A percentile compares a stretch with the other conserved stretches of the same genome.
These are phyloP conservation scores for Solanum gracilifrons DNA, from an alignment of 257 asterid species.

Conservation along the genomic window DNA sequence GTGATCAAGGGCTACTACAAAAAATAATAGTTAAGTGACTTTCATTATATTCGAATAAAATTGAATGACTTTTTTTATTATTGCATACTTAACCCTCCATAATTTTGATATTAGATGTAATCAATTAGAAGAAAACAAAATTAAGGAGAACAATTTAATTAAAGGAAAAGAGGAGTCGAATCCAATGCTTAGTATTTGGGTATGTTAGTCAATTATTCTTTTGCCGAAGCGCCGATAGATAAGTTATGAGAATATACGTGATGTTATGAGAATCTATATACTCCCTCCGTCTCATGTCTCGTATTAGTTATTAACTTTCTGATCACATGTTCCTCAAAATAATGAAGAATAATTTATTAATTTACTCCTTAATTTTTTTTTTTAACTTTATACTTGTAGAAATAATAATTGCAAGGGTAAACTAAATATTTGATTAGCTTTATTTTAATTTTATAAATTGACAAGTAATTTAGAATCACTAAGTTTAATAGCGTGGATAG, in stretches of 20 bases:
- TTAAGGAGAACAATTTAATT: neutral
- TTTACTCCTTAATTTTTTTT: too few relatives aligned
- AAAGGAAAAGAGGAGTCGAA: neutral
- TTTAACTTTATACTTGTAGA: too few relatives aligned
- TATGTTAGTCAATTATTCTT: neutral
- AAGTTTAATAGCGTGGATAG: too few relatives aligned
- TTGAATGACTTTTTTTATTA: neutral
- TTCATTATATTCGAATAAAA: neutral
- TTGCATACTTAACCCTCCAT: neutral
- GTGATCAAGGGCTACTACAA: neutral
- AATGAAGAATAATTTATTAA: too few relatives aligned
- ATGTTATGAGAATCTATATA: neutral
- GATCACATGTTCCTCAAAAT: too few relatives aligned
- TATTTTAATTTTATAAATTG: neutral
- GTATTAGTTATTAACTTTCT: too few relatives aligned
- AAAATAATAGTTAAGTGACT: neutral
- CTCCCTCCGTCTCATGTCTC: neutral
- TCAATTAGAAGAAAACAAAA: neutral
- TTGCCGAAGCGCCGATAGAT: neutral
- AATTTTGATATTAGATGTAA: neutral
- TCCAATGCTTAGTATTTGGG: neutral
- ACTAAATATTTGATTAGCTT: too few relatives aligned
- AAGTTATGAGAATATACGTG: neutral
- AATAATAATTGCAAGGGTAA: too few relatives aligned
- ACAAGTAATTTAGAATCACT: too few relatives aligned